Evolutionary conservation across 768 basidiomycete species (phyloP).

Genomic region (Steccherinum ochraceum): DNA sequence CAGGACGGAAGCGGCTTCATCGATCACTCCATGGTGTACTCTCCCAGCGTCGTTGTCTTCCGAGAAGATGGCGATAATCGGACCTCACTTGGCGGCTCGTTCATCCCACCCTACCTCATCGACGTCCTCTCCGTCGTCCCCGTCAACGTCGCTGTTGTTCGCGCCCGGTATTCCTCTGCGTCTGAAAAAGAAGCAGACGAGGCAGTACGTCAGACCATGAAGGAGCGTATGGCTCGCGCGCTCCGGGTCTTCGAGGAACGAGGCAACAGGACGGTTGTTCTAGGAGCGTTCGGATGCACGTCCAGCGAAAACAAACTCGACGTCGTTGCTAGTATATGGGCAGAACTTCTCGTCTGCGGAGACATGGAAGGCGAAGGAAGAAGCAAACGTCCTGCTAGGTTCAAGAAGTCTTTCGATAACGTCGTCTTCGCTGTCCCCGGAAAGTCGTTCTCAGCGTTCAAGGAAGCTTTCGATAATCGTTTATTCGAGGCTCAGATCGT

Average conservation of each 20-base stretch:
- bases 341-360: conserved; percentile 36
- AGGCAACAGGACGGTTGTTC: conserved; percentile 32
- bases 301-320: conserved; percentile 34
- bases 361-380: conserved; percentile 14
- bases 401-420: conserved; percentile 34
- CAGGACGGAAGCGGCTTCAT: conserved; percentile 35
- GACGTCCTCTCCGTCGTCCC: conserved; percentile 36
- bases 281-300: conserved; percentile 42
- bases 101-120: conserved; percentile 32
- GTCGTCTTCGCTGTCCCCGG: conserved; percentile 38
- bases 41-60: conserved; percentile 36
- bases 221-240: conserved; percentile 42
- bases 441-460: conserved; percentile 30
- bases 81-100: conserved; percentile 16
- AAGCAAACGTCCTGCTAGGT: conserved; percentile 23
- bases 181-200: conserved; percentile 30
- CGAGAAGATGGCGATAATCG: conserved; percentile 18
- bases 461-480: conserved; percentile 33
- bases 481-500: conserved; percentile 30
- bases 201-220: conserved; percentile 36
- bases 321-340: conserved; percentile 38
- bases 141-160: conserved; percentile 37
- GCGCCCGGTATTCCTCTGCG: conserved; percentile 28
- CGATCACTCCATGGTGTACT: conserved; percentile 44
- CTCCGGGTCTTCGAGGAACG: conserved; percentile 37